Conservation (phyloP, 2,329 filamentous ascomycete genomes). For the Hysterium pulicare region DNA sequence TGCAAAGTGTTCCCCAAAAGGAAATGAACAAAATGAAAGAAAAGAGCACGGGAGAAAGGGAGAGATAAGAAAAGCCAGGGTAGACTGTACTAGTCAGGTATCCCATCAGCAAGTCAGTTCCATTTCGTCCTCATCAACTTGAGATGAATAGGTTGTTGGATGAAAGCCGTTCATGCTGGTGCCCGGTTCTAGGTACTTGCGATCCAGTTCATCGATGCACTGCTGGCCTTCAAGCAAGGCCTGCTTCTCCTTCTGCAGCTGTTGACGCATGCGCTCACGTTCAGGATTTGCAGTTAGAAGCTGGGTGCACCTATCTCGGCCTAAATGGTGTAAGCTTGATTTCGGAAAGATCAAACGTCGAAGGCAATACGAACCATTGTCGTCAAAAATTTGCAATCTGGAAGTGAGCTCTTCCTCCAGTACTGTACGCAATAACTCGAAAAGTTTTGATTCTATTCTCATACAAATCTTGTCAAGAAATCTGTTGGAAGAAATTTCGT, state of each 20-base stretch:
- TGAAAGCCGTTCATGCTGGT: too few species aligned
- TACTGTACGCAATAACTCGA: slow-evolving; percentile 18
- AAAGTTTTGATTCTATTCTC: slow-evolving; percentile 37
- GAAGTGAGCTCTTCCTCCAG: slow-evolving; percentile 24
- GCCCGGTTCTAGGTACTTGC: too few species aligned
- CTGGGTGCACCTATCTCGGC: slow-evolving; percentile 9
- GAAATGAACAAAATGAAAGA: too few species aligned
- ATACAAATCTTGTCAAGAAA: slow-evolving; percentile 56
- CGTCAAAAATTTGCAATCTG: slow-evolving; percentile 19
- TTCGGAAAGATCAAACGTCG: background rate
- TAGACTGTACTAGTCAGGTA: too few species aligned
- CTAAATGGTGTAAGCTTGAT: slow-evolving; percentile 13
- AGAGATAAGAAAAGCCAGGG: too few species aligned
- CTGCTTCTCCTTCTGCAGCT: slow-evolving; percentile 22
- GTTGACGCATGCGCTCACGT: slow-evolving; percentile 21
- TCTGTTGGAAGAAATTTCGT: slow-evolving; percentile 61
- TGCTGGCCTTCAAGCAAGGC: slow-evolving; percentile 26
- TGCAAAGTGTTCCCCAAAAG: too few species aligned
- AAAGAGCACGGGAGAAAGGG: too few species aligned
- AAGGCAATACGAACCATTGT: slow-evolving; percentile 15
- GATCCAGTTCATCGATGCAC: slow-evolving; percentile 10
- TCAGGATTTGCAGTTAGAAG: slow-evolving; percentile 35
- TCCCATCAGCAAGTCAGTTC: too few species aligned
- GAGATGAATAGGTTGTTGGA: too few species aligned
- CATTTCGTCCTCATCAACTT: too few species aligned